Evolutionary conservation across 768 basidiomycete species (phyloP).

Genomic region (Asterophora lycoperdoides): DNA sequence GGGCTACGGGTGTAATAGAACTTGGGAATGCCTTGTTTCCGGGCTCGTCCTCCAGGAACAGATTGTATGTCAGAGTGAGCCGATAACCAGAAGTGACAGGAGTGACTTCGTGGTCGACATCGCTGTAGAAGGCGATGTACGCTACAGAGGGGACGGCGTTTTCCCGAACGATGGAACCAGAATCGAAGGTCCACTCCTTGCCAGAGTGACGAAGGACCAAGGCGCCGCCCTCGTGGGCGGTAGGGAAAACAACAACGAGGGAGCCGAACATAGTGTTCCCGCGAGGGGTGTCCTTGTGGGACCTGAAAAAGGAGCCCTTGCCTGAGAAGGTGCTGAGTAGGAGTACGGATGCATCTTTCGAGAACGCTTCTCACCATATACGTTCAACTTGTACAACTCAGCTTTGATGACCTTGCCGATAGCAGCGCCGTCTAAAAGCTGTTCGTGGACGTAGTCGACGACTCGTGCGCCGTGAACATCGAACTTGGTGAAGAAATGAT

Average conservation of each 20-base stretch:
- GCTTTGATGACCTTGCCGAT: constrained; percentile 13
- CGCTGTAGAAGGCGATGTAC: constrained; percentile 35
- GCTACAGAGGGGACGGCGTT: constrained; percentile 22
- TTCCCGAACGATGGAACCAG: constrained; percentile 9
- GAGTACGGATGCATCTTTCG: too few relatives aligned
- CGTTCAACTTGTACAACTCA: constrained; percentile 36
- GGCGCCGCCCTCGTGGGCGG: constrained; percentile 40
- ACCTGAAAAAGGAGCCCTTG: constrained; percentile 44
- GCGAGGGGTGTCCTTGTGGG: constrained; percentile 47
- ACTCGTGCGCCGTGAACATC: constrained; percentile 12
- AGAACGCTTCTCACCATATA: constrained; percentile 30
- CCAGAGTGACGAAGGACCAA: constrained; percentile 32
- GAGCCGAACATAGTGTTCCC: constrained; percentile 45
- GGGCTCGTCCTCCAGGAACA: constrained; percentile 22
- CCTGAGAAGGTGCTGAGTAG: constrained; percentile 21
- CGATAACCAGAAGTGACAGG: constrained; percentile 33
- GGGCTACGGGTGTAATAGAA: constrained; percentile 6
- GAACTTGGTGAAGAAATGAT: constrained; percentile 31
- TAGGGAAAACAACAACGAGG: constrained; percentile 48
- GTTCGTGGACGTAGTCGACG: neutral
- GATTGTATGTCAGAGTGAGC: constrained; percentile 40
- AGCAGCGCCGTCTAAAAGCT: constrained; percentile 18
- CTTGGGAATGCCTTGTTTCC: neutral
- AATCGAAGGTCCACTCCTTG: constrained; percentile 34
- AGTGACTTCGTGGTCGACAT: constrained; percentile 39